phyloP scores from a whole-genome alignment of 2,329 filamentous ascomycete genomes.

The Huntiella abstrusa region DNA sequence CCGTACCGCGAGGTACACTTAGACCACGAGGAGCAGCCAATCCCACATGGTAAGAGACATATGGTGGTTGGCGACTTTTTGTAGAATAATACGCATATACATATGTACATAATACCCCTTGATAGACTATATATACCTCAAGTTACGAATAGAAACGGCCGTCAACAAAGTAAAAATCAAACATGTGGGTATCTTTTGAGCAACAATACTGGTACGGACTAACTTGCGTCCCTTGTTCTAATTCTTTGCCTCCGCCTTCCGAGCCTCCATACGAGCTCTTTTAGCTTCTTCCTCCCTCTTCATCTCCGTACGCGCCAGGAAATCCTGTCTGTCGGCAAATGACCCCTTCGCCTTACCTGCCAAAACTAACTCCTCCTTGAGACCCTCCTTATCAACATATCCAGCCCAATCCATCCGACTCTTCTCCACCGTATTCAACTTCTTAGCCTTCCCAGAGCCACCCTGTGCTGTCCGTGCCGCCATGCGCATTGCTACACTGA shows the following conservation, averaged over 20 bases:
- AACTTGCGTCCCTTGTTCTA: too few relatives aligned
- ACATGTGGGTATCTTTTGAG: too few relatives aligned
- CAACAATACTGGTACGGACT: too few relatives aligned
- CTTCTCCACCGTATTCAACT: constrained; percentile 54
- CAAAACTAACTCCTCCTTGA: constrained; percentile 47
- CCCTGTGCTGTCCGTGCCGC: constrained; percentile 29
- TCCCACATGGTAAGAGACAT: not conserved
- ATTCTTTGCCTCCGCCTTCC: constrained; percentile 7
- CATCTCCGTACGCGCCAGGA: constrained; percentile 44
- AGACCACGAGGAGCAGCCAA: not conserved
- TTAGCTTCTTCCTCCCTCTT: constrained; percentile 42
- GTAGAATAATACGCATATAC: not conserved
- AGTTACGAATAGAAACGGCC: too few relatives aligned
- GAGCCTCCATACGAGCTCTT: constrained; percentile 28
- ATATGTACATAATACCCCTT: too few relatives aligned
- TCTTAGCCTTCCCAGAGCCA: constrained; percentile 26
- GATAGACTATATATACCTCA: too few relatives aligned
- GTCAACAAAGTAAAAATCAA: too few relatives aligned
- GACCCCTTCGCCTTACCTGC: constrained; percentile 47
- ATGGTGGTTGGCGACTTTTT: not conserved
- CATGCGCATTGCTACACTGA: constrained; percentile 31
- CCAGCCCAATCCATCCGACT: constrained; percentile 56
- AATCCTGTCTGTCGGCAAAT: constrained; percentile 43
- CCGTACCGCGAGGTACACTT: not conserved
- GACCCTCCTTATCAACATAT: constrained; percentile 51